Evolutionary conservation across 2,329 filamentous ascomycete genomes (phyloP).

Genomic region (Geosmithia putterillii): DNA sequence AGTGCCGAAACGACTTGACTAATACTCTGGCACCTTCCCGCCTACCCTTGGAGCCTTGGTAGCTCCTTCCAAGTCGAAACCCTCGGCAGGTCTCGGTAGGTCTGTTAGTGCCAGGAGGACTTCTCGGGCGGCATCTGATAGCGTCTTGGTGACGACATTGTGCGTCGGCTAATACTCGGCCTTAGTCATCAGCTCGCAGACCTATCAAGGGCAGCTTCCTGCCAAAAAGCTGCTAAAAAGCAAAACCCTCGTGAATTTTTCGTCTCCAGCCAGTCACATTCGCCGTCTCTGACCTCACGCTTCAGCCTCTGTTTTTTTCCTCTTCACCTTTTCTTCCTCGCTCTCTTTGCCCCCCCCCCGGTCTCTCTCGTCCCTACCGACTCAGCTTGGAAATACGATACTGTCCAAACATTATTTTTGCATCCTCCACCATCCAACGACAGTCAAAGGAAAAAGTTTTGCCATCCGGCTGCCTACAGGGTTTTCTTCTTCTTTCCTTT

Average conservation of each 20-base stretch:
- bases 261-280: constrained; percentile 1
- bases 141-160: too few relatives aligned
- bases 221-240: not conserved
- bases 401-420: not conserved
- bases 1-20: too few relatives aligned
- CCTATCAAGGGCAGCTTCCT: too few relatives aligned
- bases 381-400: not conserved
- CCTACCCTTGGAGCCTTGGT: too few relatives aligned
- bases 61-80: too few relatives aligned
- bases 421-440: not conserved
- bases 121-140: too few relatives aligned
- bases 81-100: too few relatives aligned
- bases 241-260: constrained; percentile 3
- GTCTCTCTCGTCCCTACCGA: not conserved
- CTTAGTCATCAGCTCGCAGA: too few relatives aligned
- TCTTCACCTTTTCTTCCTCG: not conserved
- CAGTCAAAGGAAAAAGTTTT: not conserved
- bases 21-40: too few relatives aligned
- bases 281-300: not conserved
- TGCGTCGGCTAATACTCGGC: too few relatives aligned
- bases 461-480: not conserved
- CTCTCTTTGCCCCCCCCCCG: not conserved
- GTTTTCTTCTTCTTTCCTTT: not conserved
- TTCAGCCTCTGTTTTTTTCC: not conserved
- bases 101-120: too few relatives aligned